A percentile compares a stretch with the other conserved stretches of the same genome.
Conservation (phyloP, 2,329 filamentous ascomycete species). For the Aspergillus alliaceus region DNA sequence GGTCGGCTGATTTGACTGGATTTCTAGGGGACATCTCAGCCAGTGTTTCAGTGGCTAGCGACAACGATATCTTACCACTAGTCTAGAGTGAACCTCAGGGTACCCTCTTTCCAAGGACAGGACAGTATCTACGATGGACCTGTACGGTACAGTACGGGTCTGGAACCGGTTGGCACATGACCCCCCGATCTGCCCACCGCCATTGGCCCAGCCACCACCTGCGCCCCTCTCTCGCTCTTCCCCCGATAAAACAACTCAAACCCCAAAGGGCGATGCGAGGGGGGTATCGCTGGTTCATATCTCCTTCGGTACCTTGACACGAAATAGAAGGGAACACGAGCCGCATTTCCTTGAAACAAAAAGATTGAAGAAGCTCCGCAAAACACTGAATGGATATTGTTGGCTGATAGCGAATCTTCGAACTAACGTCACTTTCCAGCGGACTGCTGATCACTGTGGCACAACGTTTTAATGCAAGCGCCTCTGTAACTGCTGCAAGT, state of each 20-base stretch:
- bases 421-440: background rate
- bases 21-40: background rate
- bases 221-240: background rate
- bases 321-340: background rate
- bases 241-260: slow-evolving; percentile 3
- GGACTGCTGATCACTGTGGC: background rate
- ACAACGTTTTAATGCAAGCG: slow-evolving; percentile 14
- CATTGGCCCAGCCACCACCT: slow-evolving; percentile 11
- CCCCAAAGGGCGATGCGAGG: slow-evolving; percentile 4
- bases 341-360: background rate
- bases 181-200: background rate
- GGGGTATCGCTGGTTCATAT: background rate
- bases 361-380: background rate
- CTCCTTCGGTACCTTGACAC: background rate
- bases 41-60: background rate
- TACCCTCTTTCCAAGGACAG: background rate
- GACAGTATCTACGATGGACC: slow-evolving; percentile 8
- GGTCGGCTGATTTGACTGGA: background rate
- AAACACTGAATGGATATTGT: background rate
- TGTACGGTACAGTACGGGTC: slow-evolving; percentile 9
- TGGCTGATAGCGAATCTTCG: background rate
- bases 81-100: background rate
- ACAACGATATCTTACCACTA: background rate
- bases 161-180: slow-evolving; percentile 7
- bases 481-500: slow-evolving; percentile 12